Percentiles rank a stretch among this genome's conserved stretches.
Evolutionary conservation across 1,284 basidiomycete genomes (phyloP).

Genomic region (Heterobasidion irregulare): DNA sequence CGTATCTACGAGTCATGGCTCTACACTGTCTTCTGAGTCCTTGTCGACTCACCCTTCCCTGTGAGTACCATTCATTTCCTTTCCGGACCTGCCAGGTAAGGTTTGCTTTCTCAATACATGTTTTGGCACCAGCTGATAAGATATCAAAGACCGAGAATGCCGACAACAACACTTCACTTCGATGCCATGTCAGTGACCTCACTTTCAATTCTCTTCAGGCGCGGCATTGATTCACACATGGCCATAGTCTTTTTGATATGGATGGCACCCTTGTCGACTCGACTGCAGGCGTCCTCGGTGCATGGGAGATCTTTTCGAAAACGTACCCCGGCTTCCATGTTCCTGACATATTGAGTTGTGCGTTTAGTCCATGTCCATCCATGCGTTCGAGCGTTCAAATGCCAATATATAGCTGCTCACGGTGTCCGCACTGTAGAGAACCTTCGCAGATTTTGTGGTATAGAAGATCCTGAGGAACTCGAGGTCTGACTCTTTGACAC

Average conservation of each 20-base stretch:
- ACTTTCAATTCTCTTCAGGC: not conserved
- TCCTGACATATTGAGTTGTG: constrained; percentile 53
- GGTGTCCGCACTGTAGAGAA: constrained; percentile 79
- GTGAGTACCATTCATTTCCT: no score
- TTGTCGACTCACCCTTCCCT: no score
- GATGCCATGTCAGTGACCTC: constrained; percentile 42
- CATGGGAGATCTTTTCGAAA: constrained; percentile 61
- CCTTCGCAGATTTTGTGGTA: constrained; percentile 60
- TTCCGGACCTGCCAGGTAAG: not conserved
- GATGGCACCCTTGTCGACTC: constrained; percentile 74
- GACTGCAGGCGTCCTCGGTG: constrained; percentile 64
- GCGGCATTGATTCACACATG: not conserved
- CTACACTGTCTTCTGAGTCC: no score
- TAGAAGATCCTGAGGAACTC: constrained; percentile 60
- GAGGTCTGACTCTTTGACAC: constrained; percentile 33
- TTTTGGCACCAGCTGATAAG: no score
- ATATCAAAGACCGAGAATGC: constrained; percentile 26
- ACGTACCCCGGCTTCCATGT: constrained; percentile 59
- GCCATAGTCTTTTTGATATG: constrained; percentile 64
- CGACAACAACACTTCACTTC: constrained; percentile 37
- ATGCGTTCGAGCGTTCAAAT: constrained; percentile 3
- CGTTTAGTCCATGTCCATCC: constrained; percentile 10
- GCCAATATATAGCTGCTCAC: constrained; percentile 49
- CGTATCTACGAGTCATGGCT: no score
- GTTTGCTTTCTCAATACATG: not conserved